phyloP scores from a whole-genome alignment of 805 yeast species.

The Saturnispora saitoi region DNA sequence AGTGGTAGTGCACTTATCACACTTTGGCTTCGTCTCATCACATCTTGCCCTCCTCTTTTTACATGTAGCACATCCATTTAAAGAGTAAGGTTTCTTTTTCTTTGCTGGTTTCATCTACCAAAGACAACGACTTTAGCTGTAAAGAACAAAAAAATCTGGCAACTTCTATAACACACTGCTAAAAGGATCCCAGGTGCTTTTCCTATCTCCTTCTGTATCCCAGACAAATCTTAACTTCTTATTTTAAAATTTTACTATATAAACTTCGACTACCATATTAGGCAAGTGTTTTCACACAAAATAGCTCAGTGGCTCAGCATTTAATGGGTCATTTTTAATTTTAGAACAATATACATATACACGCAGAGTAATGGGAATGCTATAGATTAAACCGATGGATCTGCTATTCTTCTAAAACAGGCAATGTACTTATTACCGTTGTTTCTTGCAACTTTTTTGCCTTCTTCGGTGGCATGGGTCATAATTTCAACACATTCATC shows the following conservation, averaged over 20 bases:
- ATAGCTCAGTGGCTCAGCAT: constrained; percentile 2
- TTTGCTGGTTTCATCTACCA: constrained; percentile 5
- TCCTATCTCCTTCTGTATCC: background rate
- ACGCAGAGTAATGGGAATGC: background rate
- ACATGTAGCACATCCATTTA: constrained; percentile 40
- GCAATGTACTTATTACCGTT: constrained; percentile 83
- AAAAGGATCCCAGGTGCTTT: background rate
- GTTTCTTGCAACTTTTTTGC: constrained; percentile 90
- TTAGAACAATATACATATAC: background rate
- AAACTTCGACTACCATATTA: too few relatives aligned
- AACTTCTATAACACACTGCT: background rate
- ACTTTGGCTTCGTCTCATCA: constrained; percentile 32
- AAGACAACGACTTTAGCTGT: too few relatives aligned
- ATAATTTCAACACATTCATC: constrained; percentile 82
- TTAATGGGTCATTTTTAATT: too few relatives aligned
- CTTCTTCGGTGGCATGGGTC: constrained; percentile 95
- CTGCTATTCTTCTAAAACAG: constrained; percentile 69
- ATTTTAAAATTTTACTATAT: too few relatives aligned
- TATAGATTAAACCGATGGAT: constrained; percentile 33
- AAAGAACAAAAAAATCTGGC: too few relatives aligned
- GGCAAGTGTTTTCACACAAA: too few relatives aligned
- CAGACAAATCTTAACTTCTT: background rate
- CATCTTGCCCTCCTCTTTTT: constrained; percentile 36
- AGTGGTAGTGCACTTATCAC: constrained; percentile 34
- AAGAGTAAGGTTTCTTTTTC: constrained; percentile 35